Evolutionary conservation across 192 early-diverging fungal genomes (phyloP), one percentile per base, ranked within the genome.

Genomic region (Backusella australiensis): DNA sequence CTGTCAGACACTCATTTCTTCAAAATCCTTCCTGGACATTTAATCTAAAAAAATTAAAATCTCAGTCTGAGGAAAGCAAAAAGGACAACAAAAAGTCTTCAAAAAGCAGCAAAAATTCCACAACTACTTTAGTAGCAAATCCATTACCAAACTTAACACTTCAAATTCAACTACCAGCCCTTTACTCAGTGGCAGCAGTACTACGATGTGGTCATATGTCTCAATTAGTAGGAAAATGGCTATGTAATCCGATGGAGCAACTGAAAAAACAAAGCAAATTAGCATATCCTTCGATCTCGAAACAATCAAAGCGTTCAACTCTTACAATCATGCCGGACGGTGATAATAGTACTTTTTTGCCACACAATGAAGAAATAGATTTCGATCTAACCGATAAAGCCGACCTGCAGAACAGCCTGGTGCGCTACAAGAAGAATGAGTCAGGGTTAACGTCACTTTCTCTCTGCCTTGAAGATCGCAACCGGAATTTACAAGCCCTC

Each of bases 181-280:
- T 69, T 21, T 23, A 38, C n/a, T 69, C 68, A 14, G 9, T 69
- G 6, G 34, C 68, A 21, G n/a, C 38, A 41, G 34, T 69, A 7
- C 21, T 69, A 26, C 68, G 68, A 14, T 69, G 68, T 14, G 68
- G 68, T 0, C 68, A 69, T 39, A 15, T 39, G n/a, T 69, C 68
- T 21, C 36, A 23, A 41, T 35, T 69, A 6, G 68, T 69, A 23
- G 68, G 36, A 7, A 69, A 39, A 8, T 69, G 68, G 68, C n/a
- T 69, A 41, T 38, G 68, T 21, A 69, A 69, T 38, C 68, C 68
- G 8, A 69, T 69, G 68, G 68, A 69, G 4, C 68, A 69, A 23
- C n/a, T 69, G 21, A 69, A 69, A 38, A 69, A 23, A 17, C 34
- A 36, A 36, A 21, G 34, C 17, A 69, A 41, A 23, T 11, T 36